Evolutionary conservation across 1,284 basidiomycete species (phyloP), one percentile per base, ranked within the genome.

Genomic region (Neonothopanus nambi): DNA sequence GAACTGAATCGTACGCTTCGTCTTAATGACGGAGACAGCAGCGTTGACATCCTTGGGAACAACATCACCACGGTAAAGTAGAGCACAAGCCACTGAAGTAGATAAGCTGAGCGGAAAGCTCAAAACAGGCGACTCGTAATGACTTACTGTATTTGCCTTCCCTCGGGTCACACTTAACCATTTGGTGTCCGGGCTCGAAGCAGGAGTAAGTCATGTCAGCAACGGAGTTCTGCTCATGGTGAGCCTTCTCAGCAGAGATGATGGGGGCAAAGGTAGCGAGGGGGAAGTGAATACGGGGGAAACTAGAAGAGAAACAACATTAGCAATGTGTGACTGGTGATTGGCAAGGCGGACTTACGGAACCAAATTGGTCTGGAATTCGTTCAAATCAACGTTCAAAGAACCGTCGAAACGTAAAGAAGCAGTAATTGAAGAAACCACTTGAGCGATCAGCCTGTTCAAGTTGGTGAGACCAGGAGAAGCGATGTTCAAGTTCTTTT

Each of bases 41-140:
- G 91, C 87, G 65, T 96, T 93, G 67, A 90, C 91, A 70, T 98
- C 96, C 82, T 98, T 98, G 66, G 95, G 94, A 48, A 96, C 95
- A 63, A 98, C 95, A 69, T 99, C 95, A 64, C 96, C 95, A 68
- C 95, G 93, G 80, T 91, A 95, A 46, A 95, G 77, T 58, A 95
- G 73, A 67, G 87, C 89, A 72, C 92, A 95, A 45, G 93, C 93
- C 90, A 89, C 88, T 88, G 44, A 38, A 41, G 37, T 8, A 6
- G 7, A 13, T 18, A 11, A 15, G 26, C 28, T 23, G 15, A 40
- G 7, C 89, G 71, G 3, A 9, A 91, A 91, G 60, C 90, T 18
- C 48, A 35, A 49, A 33, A 53, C 52, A 28, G 49, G 21, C 21
- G 33, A 28, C 18, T 30, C 40, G 17, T 15, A 47, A 15, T 13